A percentile compares a stretch with the other conserved stretches of the same genome.
These are phyloP conservation scores for Combretum micranthum DNA, from an alignment of 345 rosid species.

Conservation along the genomic window DNA sequence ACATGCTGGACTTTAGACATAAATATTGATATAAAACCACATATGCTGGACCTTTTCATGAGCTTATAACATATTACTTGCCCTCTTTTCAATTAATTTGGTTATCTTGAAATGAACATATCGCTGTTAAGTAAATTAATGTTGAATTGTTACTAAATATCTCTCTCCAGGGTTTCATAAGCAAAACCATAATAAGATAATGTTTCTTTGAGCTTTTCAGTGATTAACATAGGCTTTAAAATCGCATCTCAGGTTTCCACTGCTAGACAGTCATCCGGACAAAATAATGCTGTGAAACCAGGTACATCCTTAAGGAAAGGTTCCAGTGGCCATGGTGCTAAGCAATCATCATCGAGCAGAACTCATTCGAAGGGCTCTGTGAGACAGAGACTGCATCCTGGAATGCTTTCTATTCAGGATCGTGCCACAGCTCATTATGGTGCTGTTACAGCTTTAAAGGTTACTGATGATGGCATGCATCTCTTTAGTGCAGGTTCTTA, in stretches of 20 bases:
- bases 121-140: no score
- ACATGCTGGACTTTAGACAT: no score
- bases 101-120: no score
- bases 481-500: constrained; percentile 85
- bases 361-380: constrained; percentile 42
- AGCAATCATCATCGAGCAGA: constrained; percentile 45
- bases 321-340: constrained; percentile 45
- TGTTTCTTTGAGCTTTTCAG: neutral
- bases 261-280: constrained; percentile 34
- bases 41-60: no score
- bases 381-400: constrained; percentile 75
- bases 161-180: no score
- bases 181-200: no score
- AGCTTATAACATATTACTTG: no score
- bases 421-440: constrained; percentile 95
- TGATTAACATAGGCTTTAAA: neutral
- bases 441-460: constrained; percentile 77
- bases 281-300: constrained; percentile 29
- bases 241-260: constrained; percentile 33
- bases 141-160: no score
- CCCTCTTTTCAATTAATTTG: no score
- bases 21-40: no score
- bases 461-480: constrained; percentile 84
- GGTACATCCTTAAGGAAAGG: constrained; percentile 35
- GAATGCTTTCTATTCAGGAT: constrained; percentile 74